A percentile compares a stretch with the other conserved stretches of the same genome.
phyloP scores from a whole-genome alignment of 2,329 filamentous ascomycete genomes.

The Stagonosporopsis rhizophila region DNA sequence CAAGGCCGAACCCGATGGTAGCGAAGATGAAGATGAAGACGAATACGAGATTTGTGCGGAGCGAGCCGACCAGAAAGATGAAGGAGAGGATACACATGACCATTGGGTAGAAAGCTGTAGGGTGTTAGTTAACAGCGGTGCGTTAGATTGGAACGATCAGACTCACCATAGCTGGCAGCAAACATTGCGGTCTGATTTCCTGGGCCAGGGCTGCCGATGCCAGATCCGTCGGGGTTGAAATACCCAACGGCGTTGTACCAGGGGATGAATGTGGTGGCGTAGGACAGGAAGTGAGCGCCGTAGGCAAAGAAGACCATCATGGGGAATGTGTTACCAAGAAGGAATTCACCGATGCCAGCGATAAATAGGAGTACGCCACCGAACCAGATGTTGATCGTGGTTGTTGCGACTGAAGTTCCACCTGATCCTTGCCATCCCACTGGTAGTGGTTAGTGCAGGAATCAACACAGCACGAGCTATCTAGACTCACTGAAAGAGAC shows the following conservation, averaged over 20 bases:
- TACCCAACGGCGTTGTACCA: conserved; percentile 23
- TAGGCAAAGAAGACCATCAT: conserved; percentile 30
- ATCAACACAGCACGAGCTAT: too few relatives aligned
- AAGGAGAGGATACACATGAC: conserved; percentile 26
- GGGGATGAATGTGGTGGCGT: conserved; percentile 24
- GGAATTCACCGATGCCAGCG: conserved; percentile 24
- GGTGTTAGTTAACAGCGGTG: not conserved
- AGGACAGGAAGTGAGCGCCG: conserved; percentile 25
- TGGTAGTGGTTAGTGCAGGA: conserved; percentile 1
- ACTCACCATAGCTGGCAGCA: conserved; percentile 23
- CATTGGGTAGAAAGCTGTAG: conserved; percentile 23
- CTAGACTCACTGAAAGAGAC: conserved; percentile 20
- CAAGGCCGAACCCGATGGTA: conserved; percentile 25
- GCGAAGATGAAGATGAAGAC: conserved; percentile 25
- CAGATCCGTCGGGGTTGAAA: conserved; percentile 27
- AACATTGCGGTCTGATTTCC: conserved; percentile 21
- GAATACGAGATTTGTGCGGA: conserved; percentile 26
- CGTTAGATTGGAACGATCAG: not conserved
- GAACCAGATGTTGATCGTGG: conserved; percentile 23
- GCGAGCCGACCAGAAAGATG: conserved; percentile 25
- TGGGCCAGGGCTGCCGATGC: conserved; percentile 20
- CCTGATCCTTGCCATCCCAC: conserved; percentile 27
- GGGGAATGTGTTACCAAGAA: conserved; percentile 24
- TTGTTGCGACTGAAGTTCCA: conserved; percentile 20
- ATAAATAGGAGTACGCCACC: conserved; percentile 22